Base-by-base conservation (phyloP, 768 basidiomycete species). In the Russula abietina region DNA sequence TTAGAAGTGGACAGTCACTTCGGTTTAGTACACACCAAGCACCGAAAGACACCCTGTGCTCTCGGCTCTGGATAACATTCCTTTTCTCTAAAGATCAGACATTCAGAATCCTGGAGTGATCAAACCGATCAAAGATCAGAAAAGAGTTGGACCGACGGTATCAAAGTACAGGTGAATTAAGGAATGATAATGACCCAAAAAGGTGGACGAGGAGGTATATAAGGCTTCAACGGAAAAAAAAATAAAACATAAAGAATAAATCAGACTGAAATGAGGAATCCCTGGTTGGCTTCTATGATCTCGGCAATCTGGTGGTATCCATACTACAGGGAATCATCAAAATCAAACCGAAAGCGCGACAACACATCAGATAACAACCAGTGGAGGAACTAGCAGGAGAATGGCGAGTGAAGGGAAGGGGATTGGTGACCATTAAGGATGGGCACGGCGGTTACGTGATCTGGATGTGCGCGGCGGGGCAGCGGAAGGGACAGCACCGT, bases 401-500 rank as follows among this genome's bases (percentile, higher is more conserved):
- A 56, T 7, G 12, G 30, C n/a, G 14, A 32, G 26, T n/a, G n/a
- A 10, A 11, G 17, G 10, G 14, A 24, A 46, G 22, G 7, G 12
- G 36, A 11, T 26, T 24, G 1, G n/a, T 6, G 24, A 36, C 5
- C 28, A 50, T 61, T 45, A 62, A 24, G 64, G 30, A 24, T 65
- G 60, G 26, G 57, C 53, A 22, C 80, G 80, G 61, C 83, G 80
- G 45, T 78, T 79, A 67, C 84, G 82, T 64, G 82, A 81, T 72
- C 85, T 86, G 43, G 82, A 79, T 51, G 71, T 73, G 57, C 83
- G 79, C 0, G 81, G 79, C 24, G 76, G 72, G 3, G 81, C 75
- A 19, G 80, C 72, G 38, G 82, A 80, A 12, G 61, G 60, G 14
- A 67, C 67, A n/a, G 89, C 86, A 39, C 87, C 90, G 26, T 87